These are phyloP conservation scores for Leishmania arabica DNA, from an alignment of 208 protist genomes.

Conservation along the genomic window DNA sequence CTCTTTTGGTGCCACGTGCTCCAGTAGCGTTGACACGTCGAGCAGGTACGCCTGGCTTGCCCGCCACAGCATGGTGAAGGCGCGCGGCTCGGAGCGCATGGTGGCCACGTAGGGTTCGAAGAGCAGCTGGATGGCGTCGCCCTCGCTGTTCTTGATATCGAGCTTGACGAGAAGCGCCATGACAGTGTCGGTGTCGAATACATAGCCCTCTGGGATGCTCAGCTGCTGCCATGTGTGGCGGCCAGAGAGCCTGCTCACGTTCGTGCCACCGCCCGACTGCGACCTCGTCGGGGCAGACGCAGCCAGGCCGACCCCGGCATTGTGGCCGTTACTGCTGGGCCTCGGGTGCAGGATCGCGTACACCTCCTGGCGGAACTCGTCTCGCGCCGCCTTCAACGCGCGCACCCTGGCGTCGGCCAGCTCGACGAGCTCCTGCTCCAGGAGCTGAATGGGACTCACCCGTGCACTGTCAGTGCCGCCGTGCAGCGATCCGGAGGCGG, in stretches of 20 bases:
- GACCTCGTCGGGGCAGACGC: not conserved
- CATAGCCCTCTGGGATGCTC: conserved; percentile 30
- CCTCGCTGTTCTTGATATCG: conserved; percentile 32
- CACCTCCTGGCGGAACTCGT: conserved; percentile 28
- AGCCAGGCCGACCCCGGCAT: not conserved
- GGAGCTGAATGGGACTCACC: conserved; percentile 20
- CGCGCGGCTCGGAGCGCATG: conserved; percentile 53
- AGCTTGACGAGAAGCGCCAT: conserved; percentile 35
- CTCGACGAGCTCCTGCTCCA: conserved; percentile 45
- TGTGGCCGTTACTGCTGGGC: not conserved
- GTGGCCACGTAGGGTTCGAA: conserved; percentile 65
- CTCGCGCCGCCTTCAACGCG: conserved; percentile 26
- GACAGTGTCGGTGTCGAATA: conserved; percentile 34
- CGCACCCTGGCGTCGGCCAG: conserved; percentile 26
- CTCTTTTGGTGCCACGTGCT: conserved; percentile 42
- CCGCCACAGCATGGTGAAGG: conserved; percentile 76
- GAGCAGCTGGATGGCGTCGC: conserved; percentile 39
- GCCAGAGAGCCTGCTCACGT: not conserved
- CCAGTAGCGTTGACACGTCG: conserved; percentile 58
- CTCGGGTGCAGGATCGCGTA: conserved; percentile 14
- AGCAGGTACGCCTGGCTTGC: conserved; percentile 76
- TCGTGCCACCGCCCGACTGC: not conserved
- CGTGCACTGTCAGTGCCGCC: not conserved
- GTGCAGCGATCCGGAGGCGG: not conserved
- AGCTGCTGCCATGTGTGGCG: conserved; percentile 25